Conservation (phyloP, 1,139 yeast species). For the Candida mesenterica region DNA sequence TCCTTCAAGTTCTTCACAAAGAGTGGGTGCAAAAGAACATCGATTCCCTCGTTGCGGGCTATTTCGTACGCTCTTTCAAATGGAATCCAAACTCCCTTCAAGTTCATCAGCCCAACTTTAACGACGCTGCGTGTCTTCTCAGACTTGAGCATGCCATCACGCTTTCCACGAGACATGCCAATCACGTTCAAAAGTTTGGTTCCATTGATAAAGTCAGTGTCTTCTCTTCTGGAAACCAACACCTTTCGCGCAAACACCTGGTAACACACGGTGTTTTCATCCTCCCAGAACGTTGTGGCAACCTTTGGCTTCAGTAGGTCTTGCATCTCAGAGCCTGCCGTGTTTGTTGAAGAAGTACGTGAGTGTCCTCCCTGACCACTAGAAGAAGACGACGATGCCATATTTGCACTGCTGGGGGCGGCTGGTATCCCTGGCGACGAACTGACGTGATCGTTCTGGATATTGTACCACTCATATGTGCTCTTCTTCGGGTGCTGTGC, state of each 20-base stretch:
- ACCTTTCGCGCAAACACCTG: constrained; percentile 48
- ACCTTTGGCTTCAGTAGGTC: constrained; percentile 34
- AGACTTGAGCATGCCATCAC: constrained; percentile 54
- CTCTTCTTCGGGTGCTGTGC: too few species aligned
- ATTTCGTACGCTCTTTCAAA: constrained; percentile 51
- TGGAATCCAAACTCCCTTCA: constrained; percentile 60
- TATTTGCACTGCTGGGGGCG: constrained; percentile 2
- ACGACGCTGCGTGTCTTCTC: constrained; percentile 47
- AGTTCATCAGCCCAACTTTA: constrained; percentile 52
- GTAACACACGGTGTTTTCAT: constrained; percentile 46
- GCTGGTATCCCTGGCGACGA: constrained; percentile 1
- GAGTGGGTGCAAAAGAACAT: constrained; percentile 40
- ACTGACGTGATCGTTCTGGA: too few species aligned
- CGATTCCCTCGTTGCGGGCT: constrained; percentile 49
- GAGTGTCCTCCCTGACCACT: constrained; percentile 7
- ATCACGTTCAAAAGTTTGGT: constrained; percentile 56
- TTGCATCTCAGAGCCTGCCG: constrained; percentile 1
- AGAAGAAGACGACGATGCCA: constrained; percentile 1
- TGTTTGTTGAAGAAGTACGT: constrained; percentile 8
- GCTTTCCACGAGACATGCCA: constrained; percentile 55
- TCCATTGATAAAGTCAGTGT: constrained; percentile 52
- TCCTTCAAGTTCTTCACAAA: constrained; percentile 44
- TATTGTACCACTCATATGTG: too few species aligned
- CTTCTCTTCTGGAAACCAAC: constrained; percentile 51
- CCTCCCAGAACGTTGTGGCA: constrained; percentile 50